Evolutionary conservation across 202 grass and related monocot genomes (phyloP), one percentile per base, ranked within the genome.

Genomic region (Sporobolus alterniflorus): DNA sequence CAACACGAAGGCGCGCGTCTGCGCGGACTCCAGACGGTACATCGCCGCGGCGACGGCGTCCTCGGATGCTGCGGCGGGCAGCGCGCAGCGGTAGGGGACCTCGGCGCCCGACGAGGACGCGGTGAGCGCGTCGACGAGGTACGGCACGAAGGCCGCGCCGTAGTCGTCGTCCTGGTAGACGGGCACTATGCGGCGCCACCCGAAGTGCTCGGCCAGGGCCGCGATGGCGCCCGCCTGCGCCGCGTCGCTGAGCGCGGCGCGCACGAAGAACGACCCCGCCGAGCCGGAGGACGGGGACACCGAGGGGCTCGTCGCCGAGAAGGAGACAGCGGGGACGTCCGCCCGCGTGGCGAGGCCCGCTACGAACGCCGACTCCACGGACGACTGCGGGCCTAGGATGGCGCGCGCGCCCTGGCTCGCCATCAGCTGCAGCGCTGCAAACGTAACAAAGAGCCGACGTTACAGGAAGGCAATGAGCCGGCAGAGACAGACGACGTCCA

Each of bases 161-260:
- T 92, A 97, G 80, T 97, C 92, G 75, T 85, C 83, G 32, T 97
- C 92, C 79, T 92, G 85, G 74, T 94, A 94, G 40, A 97, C 5
- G 11, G 95, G 88, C 42, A 97, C 92, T 20, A 91, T 84, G 12
- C 88, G 90, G 55, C 90, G 88, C 95, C 95, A 97, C 4, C 80
- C 77, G 79, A 92, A 97, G 51, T 69, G 4, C 11, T 65, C 3
- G 10, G 89, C 81, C n/a, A 94, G 73, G 49, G 83, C 88, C 11
- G 94, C 90, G 16, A 97, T 59, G 65, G 90, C 90, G 1, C 11
- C 7, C 3, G 74, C 86, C 78, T 97, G 95, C 20, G 11, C n/a
- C 20, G 77, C 84, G 74, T 97, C 95, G 73, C 80, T 88, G 25
- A 67, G 42, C 25, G 83, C 80, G 21, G 90, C 92, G 73, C 92